phyloP scores from a whole-genome alignment of 2,329 filamentous ascomycete genomes.

The Stemphylium vesicarium region DNA sequence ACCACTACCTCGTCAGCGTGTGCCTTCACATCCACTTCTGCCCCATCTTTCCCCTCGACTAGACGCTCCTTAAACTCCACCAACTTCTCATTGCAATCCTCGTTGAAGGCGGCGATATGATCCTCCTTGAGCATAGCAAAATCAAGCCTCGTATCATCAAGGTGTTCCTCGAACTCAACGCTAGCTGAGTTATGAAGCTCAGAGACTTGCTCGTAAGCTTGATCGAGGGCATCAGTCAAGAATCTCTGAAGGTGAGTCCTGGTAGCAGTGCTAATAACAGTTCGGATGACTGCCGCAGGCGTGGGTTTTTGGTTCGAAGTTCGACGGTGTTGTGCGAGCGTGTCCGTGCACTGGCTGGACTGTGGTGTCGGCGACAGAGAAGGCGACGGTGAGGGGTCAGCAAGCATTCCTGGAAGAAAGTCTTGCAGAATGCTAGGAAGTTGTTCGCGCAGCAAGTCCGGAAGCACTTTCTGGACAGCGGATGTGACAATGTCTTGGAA shows the following conservation, averaged over 20 bases:
- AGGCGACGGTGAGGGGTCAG: background rate
- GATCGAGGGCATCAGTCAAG: background rate
- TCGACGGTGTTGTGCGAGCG: background rate
- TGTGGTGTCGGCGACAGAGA: background rate
- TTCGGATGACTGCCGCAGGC: background rate
- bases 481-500: slow-evolving; percentile 6
- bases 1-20: background rate
- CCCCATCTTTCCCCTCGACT: slow-evolving; percentile 1
- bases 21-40: background rate
- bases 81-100: slow-evolving; percentile 5
- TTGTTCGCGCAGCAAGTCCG: slow-evolving; percentile 1
- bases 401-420: slow-evolving; percentile 2
- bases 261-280: background rate
- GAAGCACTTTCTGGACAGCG: slow-evolving; percentile 4
- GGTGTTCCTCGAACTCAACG: slow-evolving; percentile 2
- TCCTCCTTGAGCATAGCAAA: slow-evolving; percentile 5
- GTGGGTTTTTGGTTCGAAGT: background rate
- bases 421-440: slow-evolving; percentile 4
- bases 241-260: background rate
- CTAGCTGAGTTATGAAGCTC: background rate
- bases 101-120: slow-evolving; percentile 1
- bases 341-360: background rate
- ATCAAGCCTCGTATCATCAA: background rate
- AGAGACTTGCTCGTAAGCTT: background rate
- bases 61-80: slow-evolving; percentile 2